Evolutionary conservation across 148 eudicot species (phyloP).

Genomic region (Hydrangea macrophylla): DNA sequence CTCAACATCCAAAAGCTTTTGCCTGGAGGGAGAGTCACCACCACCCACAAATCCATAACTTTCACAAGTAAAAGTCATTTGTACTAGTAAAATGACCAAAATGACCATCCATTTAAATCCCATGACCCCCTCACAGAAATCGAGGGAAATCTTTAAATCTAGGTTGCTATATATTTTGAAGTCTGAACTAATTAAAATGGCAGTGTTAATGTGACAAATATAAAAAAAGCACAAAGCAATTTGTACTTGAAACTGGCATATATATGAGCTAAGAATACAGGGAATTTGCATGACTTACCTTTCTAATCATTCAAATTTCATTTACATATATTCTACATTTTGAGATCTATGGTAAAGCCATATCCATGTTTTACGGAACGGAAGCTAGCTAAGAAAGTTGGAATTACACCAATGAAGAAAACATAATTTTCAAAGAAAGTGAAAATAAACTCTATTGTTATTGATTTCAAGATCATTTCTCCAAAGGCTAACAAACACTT

Average conservation of each 20-base stretch:
- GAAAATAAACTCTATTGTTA: too few species aligned
- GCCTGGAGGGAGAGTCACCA: conserved; percentile 5
- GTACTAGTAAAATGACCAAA: not conserved
- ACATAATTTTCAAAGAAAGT: too few species aligned
- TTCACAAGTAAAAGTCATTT: conserved; percentile 3
- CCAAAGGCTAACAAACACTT: too few species aligned
- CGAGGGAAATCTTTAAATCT: not conserved
- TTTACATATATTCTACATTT: too few species aligned
- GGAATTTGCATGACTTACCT: conserved; percentile 29
- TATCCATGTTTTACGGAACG: too few species aligned
- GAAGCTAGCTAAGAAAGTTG: too few species aligned
- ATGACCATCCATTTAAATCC: conserved; percentile 15
- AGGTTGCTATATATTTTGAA: not conserved
- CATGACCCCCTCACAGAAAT: conserved; percentile 4
- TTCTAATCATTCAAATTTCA: conserved; percentile 31
- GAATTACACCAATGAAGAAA: too few species aligned
- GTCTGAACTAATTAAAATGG: not conserved
- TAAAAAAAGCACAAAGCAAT: not conserved
- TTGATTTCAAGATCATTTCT: too few species aligned
- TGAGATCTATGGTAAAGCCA: too few species aligned
- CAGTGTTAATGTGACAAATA: not conserved
- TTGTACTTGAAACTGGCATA: not conserved
- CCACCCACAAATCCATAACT: conserved; percentile 7
- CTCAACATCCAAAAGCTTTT: conserved; percentile 12
- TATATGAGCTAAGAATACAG: not conserved